These are phyloP conservation scores for Plantago elongata DNA, from an alignment of 257 asterid species.

Conservation along the genomic window DNA sequence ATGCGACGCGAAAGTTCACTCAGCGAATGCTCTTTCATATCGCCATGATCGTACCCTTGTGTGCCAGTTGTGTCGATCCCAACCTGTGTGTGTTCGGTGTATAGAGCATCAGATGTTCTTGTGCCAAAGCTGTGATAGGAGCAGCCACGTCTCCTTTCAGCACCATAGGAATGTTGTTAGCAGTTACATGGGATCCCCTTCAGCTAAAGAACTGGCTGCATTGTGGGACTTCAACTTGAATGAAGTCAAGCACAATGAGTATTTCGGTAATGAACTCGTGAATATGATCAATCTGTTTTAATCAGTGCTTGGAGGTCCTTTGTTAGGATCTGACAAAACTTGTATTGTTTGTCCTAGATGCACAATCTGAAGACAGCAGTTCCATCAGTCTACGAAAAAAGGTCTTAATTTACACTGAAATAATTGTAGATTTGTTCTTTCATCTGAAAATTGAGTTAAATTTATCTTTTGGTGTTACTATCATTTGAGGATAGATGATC, in stretches of 20 bases:
- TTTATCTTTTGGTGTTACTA: neutral
- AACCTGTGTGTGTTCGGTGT: conserved; percentile 50
- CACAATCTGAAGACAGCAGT: conserved; percentile 32
- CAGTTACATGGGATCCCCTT: conserved; percentile 73
- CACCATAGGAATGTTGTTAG: conserved; percentile 43
- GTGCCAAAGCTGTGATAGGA: conserved; percentile 60
- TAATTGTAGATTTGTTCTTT: too few relatives aligned
- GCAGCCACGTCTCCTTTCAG: conserved; percentile 37
- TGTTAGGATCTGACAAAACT: conserved; percentile 19
- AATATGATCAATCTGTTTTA: conserved; percentile 16
- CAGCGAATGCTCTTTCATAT: conserved; percentile 77
- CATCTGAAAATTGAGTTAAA: too few relatives aligned
- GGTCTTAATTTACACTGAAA: conserved; percentile 17
- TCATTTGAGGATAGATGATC: neutral
- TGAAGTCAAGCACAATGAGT: conserved; percentile 21
- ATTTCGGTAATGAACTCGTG: neutral
- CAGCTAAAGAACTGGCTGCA: conserved; percentile 64
- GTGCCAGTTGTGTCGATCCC: conserved; percentile 53
- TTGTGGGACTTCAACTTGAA: conserved; percentile 60
- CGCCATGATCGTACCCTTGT: conserved; percentile 71
- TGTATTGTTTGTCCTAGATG: conserved; percentile 7
- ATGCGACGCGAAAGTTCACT: conserved; percentile 84
- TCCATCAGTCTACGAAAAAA: conserved; percentile 26
- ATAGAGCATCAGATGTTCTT: conserved; percentile 49
- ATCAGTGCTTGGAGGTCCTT: conserved; percentile 13